phyloP scores from a whole-genome alignment of 305 asterid species.

The Fraxinus sp. region DNA sequence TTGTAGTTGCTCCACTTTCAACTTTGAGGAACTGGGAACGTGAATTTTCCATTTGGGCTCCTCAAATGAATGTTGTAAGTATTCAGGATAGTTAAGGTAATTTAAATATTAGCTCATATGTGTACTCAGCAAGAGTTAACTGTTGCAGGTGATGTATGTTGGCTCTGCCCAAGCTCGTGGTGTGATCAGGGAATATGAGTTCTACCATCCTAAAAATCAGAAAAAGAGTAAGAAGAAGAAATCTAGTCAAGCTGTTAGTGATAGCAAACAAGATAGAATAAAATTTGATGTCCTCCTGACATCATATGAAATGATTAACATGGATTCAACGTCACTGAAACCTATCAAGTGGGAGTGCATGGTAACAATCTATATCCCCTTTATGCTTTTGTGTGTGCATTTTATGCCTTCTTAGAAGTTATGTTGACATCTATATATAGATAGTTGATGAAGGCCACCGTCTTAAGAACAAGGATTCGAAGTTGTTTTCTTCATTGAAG shows the following conservation, averaged over 20 bases:
- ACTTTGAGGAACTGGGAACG: slow-evolving; percentile 99
- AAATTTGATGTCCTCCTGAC: slow-evolving; percentile 96
- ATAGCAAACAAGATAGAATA: slow-evolving; percentile 86
- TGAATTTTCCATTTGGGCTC: slow-evolving; percentile 99
- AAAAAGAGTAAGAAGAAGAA: slow-evolving; percentile 83
- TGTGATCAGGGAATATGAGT: slow-evolving; percentile 78
- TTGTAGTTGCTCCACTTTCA: slow-evolving; percentile 96
- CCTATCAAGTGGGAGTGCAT: slow-evolving; percentile 96
- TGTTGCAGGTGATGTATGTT: slow-evolving; percentile 88
- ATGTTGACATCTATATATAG: slow-evolving; percentile 45
- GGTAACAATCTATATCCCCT: slow-evolving; percentile 46
- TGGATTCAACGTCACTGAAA: slow-evolving; percentile 76
- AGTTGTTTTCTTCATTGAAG: slow-evolving; percentile 75
- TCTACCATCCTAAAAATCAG: slow-evolving; percentile 69
- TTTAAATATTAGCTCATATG: slow-evolving; percentile 21
- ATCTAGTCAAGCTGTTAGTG: slow-evolving; percentile 58
- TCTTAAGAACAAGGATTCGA: slow-evolving; percentile 91
- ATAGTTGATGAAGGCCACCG: slow-evolving; percentile 99
- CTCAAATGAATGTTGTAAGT: slow-evolving; percentile 98
- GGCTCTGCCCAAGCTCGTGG: slow-evolving; percentile 82
- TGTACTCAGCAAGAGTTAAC: slow-evolving; percentile 32
- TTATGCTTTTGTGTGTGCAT: slow-evolving; percentile 19
- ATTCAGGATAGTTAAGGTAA: slow-evolving; percentile 18
- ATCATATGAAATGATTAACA: slow-evolving; percentile 91
- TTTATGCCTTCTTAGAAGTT: slow-evolving; percentile 24